phyloP scores from a whole-genome alignment of 306 rosid species.

The Gynostemma pentaphyllum region DNA sequence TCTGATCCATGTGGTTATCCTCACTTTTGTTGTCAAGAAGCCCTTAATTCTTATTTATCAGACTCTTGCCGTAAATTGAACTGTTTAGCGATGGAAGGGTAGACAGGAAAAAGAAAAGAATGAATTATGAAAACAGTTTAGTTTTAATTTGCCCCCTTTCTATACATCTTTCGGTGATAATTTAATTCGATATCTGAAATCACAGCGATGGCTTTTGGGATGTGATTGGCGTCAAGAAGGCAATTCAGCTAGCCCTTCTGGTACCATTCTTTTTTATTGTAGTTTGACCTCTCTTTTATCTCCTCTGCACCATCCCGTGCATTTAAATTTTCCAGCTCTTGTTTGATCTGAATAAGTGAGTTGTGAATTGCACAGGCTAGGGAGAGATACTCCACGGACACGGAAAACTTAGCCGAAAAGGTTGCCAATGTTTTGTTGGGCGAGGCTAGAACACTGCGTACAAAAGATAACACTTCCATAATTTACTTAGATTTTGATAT shows the following conservation, averaged over 20 bases:
- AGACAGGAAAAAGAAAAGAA: no score
- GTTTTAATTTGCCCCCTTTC: neutral
- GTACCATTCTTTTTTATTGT: constrained; percentile 17
- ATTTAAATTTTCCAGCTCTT: no score
- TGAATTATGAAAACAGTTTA: neutral
- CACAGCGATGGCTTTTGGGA: constrained; percentile 97
- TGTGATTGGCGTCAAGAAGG: constrained; percentile 62
- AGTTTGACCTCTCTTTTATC: neutral
- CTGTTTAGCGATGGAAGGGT: neutral
- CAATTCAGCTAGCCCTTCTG: constrained; percentile 69
- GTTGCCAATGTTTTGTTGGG: constrained; percentile 65
- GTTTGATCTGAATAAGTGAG: neutral
- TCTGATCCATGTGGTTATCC: neutral
- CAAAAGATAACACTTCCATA: constrained; percentile 93
- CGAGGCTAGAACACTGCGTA: constrained; percentile 87
- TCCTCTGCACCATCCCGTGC: no score
- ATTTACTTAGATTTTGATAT: constrained; percentile 83
- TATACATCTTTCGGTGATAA: neutral
- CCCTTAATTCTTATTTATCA: no score
- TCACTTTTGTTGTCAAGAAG: no score
- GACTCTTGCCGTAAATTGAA: neutral
- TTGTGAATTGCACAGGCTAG: constrained; percentile 35
- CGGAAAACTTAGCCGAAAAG: constrained; percentile 57
- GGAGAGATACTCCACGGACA: constrained; percentile 36
- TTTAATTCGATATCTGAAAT: constrained; percentile 15